Percentiles rank a stretch among this genome's conserved stretches.
Evolutionary conservation across 805 yeast genomes (phyloP).

Genomic region (Middelhovenomyces tepae): DNA sequence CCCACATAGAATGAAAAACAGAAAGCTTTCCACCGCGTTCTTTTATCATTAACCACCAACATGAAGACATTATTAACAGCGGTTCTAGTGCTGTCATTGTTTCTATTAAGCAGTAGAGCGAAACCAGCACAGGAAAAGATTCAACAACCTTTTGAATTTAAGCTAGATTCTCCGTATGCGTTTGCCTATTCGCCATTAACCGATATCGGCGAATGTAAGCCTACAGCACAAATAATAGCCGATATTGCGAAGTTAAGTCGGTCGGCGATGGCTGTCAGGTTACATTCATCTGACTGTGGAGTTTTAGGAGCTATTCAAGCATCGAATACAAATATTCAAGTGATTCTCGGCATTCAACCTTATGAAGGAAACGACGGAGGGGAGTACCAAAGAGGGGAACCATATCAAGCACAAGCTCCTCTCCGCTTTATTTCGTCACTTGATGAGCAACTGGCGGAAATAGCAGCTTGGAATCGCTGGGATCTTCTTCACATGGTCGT

Average conservation of each 20-base stretch:
- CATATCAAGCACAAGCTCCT: too few relatives aligned
- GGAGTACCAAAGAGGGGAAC: constrained; percentile 4
- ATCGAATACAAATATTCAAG: not conserved
- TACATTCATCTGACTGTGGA: constrained; percentile 16
- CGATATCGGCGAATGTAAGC: constrained; percentile 14
- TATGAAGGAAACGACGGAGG: constrained; percentile 5
- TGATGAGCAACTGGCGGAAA: constrained; percentile 10
- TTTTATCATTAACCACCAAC: too few relatives aligned
- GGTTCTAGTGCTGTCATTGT: too few relatives aligned
- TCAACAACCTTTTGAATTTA: too few relatives aligned
- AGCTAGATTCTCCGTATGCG: too few relatives aligned
- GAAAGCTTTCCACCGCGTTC: too few relatives aligned
- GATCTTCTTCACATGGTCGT: constrained; percentile 16
- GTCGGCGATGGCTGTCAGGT: constrained; percentile 12
- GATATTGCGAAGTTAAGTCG: constrained; percentile 9
- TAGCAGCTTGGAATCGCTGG: constrained; percentile 16
- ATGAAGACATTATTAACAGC: too few relatives aligned
- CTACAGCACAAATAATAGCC: constrained; percentile 6
- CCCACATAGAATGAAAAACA: too few relatives aligned
- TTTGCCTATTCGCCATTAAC: constrained; percentile 17
- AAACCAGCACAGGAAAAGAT: too few relatives aligned
- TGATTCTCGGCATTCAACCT: constrained; percentile 15
- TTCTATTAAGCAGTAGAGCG: too few relatives aligned
- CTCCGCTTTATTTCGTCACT: constrained; percentile 8
- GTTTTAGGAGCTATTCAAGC: constrained; percentile 13